Evolutionary conservation across 1,284 basidiomycete genomes (phyloP), one percentile per base, ranked within the genome.

Genomic region (Ustilago xerochloae): DNA sequence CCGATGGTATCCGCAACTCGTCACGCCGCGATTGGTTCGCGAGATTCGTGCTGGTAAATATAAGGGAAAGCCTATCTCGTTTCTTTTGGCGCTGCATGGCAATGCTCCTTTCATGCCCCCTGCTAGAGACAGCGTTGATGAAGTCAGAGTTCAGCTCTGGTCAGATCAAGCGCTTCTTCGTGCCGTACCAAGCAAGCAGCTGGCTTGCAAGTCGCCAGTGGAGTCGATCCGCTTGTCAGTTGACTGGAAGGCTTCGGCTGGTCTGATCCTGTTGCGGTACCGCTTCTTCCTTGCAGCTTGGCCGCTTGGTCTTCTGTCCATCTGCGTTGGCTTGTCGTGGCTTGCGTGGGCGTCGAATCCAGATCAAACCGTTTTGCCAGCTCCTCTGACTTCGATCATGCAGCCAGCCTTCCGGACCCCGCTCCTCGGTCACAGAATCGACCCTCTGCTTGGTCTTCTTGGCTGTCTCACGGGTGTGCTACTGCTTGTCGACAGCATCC

Each of bases 51-150:
- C 24, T 13, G 13, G 48, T 6, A 55, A 22, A 10, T 56, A 69
- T 38, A 54, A 52, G 9, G 36, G 50, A 22, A 52, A 58, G 29
- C 30, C 59, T 2, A 67, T 73, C 48, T 48, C 49, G 13, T 48
- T 75, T 2, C 61, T 62, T 4, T 52, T 83, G 2, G 64, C 77
- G 36, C 69, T 83, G 26, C 80, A 82, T 43, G 79, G 74, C 15
- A 65, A 59, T 4, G 79, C 81, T 6, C 81, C 81, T 6, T 83
- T 78, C 66, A 75, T 83, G 59, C 77, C 78, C 12, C 71, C 69
- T 9, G 49, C 72, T 6, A 45, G 53, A 12, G 33, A 46, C 8
- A 73, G 70, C 41, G 30, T 74, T 32, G 62, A 69, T 49, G 49
- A 61, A 28, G 24, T 58, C 13, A 32, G 36, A 59, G 43, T 83